Base-by-base conservation (phyloP, 352 stramenopile species). In the Pythium brachiatum region DNA sequence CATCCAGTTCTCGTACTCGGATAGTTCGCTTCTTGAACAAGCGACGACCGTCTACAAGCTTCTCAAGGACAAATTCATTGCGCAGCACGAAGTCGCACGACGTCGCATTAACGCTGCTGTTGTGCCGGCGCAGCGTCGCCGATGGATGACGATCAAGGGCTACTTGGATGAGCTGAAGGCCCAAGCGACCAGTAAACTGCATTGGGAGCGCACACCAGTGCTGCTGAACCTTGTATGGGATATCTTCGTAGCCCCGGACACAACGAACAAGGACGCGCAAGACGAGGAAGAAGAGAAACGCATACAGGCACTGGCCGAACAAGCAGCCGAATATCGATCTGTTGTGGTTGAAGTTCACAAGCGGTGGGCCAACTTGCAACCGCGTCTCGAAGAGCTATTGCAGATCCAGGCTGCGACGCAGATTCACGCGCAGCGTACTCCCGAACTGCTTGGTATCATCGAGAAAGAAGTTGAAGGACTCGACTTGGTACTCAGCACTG, bases 341-440 rank as follows among this genome's bases (percentile, higher is more conserved):
- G 66, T 69, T 0, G 79, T 90, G 15, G 74, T 89, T 20, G 57
- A 77, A 27, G 79, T 92, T 2, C 73, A 92, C 58, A 79, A 62
- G n/a, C 76, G 83, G 2, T 92, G 80, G 80, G 72, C 74, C 0
- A 92, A 92, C 46, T 20, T 90, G 23, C 80, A 92, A 58, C 83
- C 83, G 0, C 64, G 73, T 27, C 62, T 92, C 4, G 79, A 90
- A 20, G 83, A 92, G 38, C 60, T 92, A 3, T 53, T 89, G 1
- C 64, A 69, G 4, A 79, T 92, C 25, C 83, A 90, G 52, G 59
- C 66, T 0, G 65, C 70, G 3, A 44, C 69, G 0, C 70, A 80
- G 41, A 85, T 92, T 41, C 68, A 92, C 41, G 83, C 80, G 2
- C 52, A 75, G 23, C 78, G 83, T 4, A 90, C 83, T 0, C 75